phyloP scores from a whole-genome alignment of 345 rosid species.

The Physaria fendleri region DNA sequence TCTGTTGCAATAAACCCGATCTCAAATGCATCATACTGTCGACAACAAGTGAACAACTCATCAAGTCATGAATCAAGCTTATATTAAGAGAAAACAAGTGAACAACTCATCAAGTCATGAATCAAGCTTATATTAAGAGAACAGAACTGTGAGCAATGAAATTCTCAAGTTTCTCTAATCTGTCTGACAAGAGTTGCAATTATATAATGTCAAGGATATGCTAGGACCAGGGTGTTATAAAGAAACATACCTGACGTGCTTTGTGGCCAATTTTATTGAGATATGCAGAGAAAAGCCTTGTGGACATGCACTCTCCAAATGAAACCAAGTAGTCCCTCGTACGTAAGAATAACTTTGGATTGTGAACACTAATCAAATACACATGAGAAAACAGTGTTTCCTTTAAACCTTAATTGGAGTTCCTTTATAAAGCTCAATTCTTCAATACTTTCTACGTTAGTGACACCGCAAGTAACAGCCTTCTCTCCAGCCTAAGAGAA shows the following conservation, averaged over 20 bases:
- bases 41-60: no score
- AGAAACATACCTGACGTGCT: slow-evolving; percentile 65
- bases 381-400: neutral
- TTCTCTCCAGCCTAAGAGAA: slow-evolving; percentile 71
- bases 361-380: neutral
- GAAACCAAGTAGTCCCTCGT: slow-evolving; percentile 86
- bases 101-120: slow-evolving; percentile 17
- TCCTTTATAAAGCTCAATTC: slow-evolving; percentile 66
- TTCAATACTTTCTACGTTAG: slow-evolving; percentile 49
- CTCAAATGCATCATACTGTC: slow-evolving; percentile 91
- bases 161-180: neutral
- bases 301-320: slow-evolving; percentile 95
- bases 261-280: slow-evolving; percentile 64
- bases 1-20: slow-evolving; percentile 88
- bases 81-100: slow-evolving; percentile 34
- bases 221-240: neutral
- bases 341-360: slow-evolving; percentile 48
- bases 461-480: slow-evolving; percentile 80
- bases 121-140: neutral
- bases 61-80: no score
- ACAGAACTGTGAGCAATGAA: neutral
- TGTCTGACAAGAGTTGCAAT: neutral
- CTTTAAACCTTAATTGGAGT: slow-evolving; percentile 64
- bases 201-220: neutral
- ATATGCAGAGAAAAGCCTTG: slow-evolving; percentile 87